Conservation (phyloP, 2,329 filamentous ascomycete genomes). For the Calycina herbarum region DNA sequence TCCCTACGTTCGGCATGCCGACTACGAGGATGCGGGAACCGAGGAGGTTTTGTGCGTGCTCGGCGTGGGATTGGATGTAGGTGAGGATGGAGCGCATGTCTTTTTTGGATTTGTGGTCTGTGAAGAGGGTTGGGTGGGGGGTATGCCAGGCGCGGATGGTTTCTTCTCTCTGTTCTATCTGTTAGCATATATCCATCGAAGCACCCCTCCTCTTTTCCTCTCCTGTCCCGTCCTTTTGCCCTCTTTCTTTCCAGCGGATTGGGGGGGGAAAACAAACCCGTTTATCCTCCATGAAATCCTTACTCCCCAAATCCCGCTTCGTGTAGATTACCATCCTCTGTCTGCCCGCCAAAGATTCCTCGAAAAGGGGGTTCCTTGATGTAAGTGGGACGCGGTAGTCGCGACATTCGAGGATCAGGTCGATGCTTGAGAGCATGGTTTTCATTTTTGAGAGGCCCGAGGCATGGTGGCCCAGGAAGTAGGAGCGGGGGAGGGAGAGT, state of each 20-base stretch:
- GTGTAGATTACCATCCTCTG: slow-evolving; percentile 87
- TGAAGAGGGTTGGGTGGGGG: slow-evolving; percentile 54
- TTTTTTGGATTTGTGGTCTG: slow-evolving; percentile 46
- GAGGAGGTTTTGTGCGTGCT: slow-evolving; percentile 61
- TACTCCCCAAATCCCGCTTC: slow-evolving; percentile 73
- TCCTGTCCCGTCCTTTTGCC: background rate
- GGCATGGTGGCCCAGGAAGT: slow-evolving; percentile 92
- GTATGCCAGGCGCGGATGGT: slow-evolving; percentile 54
- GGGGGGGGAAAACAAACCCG: slow-evolving; percentile 37
- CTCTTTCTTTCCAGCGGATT: too few relatives aligned
- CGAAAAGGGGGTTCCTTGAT: slow-evolving; percentile 86
- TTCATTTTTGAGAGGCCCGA: slow-evolving; percentile 82
- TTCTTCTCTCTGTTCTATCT: slow-evolving; percentile 45
- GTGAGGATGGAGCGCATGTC: slow-evolving; percentile 46
- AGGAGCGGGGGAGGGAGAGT: slow-evolving; percentile 76
- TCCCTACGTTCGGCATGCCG: slow-evolving; percentile 97
- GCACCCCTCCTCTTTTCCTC: background rate
- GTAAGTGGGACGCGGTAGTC: slow-evolving; percentile 90
- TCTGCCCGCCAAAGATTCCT: slow-evolving; percentile 70
- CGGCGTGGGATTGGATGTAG: slow-evolving; percentile 51
- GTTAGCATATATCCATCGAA: background rate
- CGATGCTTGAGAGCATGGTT: slow-evolving; percentile 73
- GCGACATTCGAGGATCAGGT: slow-evolving; percentile 90
- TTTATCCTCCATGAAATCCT: slow-evolving; percentile 41
- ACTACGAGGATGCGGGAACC: slow-evolving; percentile 86